Base-by-base conservation (phyloP, 805 yeast species). In the Saturnispora hagleri region DNA sequence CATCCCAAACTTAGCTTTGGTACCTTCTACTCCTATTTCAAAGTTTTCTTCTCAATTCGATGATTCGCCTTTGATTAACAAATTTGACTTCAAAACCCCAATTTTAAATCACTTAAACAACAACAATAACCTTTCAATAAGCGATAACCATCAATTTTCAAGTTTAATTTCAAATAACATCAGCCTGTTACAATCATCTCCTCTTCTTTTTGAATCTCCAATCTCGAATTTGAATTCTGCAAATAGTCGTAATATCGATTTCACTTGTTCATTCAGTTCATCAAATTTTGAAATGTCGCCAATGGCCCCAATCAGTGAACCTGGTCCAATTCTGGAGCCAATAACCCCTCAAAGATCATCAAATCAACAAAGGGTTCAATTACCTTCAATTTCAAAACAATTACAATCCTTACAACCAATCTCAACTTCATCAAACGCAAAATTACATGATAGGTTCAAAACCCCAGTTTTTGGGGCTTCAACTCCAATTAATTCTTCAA, bases 311-410 rank as follows among this genome's bases (percentile, higher is more conserved):
- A 72, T 73, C 51, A 26, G 42, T 20, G 84, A 79, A 52, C 77
- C 84, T 3, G 87, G 86, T 1, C 86, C 87, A 5, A 65, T 82
- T 43, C 67, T 82, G 47, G 86, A 81, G 63, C 86, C 88, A 13
- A 64, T 80, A 47, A 79, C 86, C 5, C 86, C 86, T 15, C 77
- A 59, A 48, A 58, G 54, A 48, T 52, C 50, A 33, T 51, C 43
- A 46, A 47, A 44, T 17, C 34, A 40, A 22, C 53, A 52, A 18
- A 45, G 34, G 31, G 48, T 49, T 27, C 53, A 53, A 12, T 20
- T 54, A 40, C 65, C 60, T 8, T 47, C 54, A 24, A 60, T 55
- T 28, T 55, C 52, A 5, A 50, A 54, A 24, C 54, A 51, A 17
- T 40, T 52, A 13, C 50, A 43, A 40, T 8, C 44, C 10, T 33